phyloP scores from a whole-genome alignment of 306 rosid genomes.

The Cucurbita ficifolia region DNA sequence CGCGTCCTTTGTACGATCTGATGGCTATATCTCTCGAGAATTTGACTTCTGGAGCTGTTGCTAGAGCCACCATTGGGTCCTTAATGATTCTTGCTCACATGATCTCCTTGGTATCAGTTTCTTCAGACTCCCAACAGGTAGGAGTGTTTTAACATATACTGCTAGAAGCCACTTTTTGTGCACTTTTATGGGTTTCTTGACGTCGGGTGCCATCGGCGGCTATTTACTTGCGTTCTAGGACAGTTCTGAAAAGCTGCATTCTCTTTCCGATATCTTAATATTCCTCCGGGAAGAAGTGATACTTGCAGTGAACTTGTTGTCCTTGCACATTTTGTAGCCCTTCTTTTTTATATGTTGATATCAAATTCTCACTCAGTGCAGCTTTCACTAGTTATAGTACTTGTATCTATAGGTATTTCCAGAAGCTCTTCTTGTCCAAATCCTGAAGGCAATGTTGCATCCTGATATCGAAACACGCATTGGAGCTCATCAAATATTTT shows the following conservation, averaged over 20 bases:
- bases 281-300: too few relatives aligned
- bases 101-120: slow-evolving; percentile 40
- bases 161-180: not conserved
- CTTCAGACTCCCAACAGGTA: slow-evolving; percentile 56
- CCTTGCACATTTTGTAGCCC: not conserved
- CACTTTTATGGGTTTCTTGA: not conserved
- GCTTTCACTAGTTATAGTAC: not conserved
- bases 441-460: slow-evolving; percentile 79
- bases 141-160: slow-evolving; percentile 1
- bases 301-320: not conserved
- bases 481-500: slow-evolving; percentile 90
- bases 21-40: slow-evolving; percentile 79
- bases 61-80: slow-evolving; percentile 67
- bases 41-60: slow-evolving; percentile 60
- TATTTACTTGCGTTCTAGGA: too few relatives aligned
- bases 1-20: slow-evolving; percentile 61
- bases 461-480: slow-evolving; percentile 65
- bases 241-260: too few relatives aligned
- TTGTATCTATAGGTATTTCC: slow-evolving; percentile 54
- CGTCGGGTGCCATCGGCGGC: too few relatives aligned
- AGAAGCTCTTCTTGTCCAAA: slow-evolving; percentile 77
- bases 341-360: not conserved
- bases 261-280: too few relatives aligned
- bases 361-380: not conserved
- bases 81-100: slow-evolving; percentile 60